Evolutionary conservation across 768 basidiomycete species (phyloP).

Genomic region (Dentipellis fragilis): DNA sequence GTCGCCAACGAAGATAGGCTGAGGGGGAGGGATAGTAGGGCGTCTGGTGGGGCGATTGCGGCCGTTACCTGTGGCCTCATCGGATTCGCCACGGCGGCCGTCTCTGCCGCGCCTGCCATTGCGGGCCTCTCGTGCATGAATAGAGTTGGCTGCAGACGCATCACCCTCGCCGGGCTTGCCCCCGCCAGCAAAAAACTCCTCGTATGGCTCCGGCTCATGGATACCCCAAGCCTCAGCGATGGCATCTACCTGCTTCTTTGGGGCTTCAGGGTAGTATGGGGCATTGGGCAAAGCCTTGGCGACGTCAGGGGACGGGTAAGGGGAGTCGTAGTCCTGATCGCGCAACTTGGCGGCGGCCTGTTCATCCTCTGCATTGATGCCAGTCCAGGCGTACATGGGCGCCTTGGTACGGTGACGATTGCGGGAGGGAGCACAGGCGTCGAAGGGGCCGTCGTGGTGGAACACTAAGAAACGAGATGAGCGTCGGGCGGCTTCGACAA

Average conservation of each 20-base stretch:
- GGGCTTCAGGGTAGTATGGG: conserved; percentile 34
- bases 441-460: conserved; percentile 88
- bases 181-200: conserved; percentile 82
- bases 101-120: conserved; percentile 34
- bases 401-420: conserved; percentile 73
- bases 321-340: conserved; percentile 20
- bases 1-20: conserved; percentile 59
- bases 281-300: conserved; percentile 1
- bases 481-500: conserved; percentile 14
- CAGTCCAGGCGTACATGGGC: conserved; percentile 73
- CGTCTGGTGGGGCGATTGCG: conserved; percentile 31
- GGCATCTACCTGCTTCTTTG: conserved; percentile 82
- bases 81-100: conserved; percentile 35
- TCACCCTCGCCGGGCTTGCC: conserved; percentile 44
- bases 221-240: conserved; percentile 92
- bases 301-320: conserved; percentile 37
- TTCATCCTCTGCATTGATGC: conserved; percentile 26
- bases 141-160: conserved; percentile 30
- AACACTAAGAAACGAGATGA: conserved; percentile 45
- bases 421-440: conserved; percentile 84
- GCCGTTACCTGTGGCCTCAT: conserved; percentile 23
- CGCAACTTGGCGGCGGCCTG: conserved; percentile 26
- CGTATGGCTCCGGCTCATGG: conserved; percentile 84
- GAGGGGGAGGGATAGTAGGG: conserved; percentile 61
- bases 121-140: conserved; percentile 3